Percentiles rank a stretch among this genome's conserved stretches.
These are phyloP conservation scores for Lolium perenne DNA, from an alignment of 176 grass and related monocot species.

Conservation along the genomic window DNA sequence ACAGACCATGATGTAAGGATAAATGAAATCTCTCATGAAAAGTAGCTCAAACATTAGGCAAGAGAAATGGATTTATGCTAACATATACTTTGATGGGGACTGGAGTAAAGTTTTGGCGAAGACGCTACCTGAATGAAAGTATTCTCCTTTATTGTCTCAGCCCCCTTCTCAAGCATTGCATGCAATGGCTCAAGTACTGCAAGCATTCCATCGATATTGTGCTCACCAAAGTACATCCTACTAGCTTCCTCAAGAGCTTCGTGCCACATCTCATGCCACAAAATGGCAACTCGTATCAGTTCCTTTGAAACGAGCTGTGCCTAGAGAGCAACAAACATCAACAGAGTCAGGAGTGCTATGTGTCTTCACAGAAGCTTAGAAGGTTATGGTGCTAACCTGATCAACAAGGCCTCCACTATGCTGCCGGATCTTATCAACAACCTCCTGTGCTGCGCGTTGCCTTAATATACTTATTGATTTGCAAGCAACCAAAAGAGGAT, in stretches of 20 bases:
- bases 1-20: constrained; percentile 34
- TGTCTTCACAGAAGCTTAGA: constrained; percentile 4
- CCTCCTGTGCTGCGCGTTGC: constrained; percentile 85
- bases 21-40: constrained; percentile 36
- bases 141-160: constrained; percentile 85
- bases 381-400: constrained; percentile 59
- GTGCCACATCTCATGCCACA: constrained; percentile 99
- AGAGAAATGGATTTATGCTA: constrained; percentile 23
- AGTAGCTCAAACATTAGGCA: background rate
- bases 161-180: constrained; percentile 81
- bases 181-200: constrained; percentile 88
- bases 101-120: constrained; percentile 29
- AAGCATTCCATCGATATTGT: constrained; percentile 97
- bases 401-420: constrained; percentile 95
- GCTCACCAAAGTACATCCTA: constrained; percentile 98
- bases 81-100: background rate
- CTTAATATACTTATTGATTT: constrained; percentile 96
- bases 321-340: constrained; percentile 52
- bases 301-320: constrained; percentile 97
- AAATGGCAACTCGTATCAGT: constrained; percentile 94
- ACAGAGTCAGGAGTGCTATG: constrained; percentile 36
- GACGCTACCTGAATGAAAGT: constrained; percentile 86
- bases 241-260: constrained; percentile 98
- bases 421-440: constrained; percentile 96
- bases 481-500: constrained; percentile 96